These are phyloP conservation scores for Lepidium aucheri DNA, from an alignment of 345 rosid genomes.

Conservation along the genomic window DNA sequence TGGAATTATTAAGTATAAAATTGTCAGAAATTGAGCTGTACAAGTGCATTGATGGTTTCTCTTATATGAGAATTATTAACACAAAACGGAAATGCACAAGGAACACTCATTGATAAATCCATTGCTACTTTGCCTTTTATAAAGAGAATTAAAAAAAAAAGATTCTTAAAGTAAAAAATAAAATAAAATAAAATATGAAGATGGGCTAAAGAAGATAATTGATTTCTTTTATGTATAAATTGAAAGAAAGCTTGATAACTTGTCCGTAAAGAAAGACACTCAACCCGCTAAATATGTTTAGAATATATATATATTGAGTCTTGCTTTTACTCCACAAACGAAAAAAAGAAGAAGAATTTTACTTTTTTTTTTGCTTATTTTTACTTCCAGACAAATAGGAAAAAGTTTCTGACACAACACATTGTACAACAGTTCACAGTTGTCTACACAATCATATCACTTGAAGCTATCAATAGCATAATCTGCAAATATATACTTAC, in stretches of 20 bases:
- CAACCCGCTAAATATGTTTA: conserved; percentile 5
- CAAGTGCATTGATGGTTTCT: not conserved
- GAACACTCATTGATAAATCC: conserved; percentile 21
- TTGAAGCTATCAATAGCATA: not conserved
- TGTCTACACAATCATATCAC: not conserved
- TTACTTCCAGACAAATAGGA: not conserved
- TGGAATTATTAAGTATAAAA: not conserved
- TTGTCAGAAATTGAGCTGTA: not conserved
- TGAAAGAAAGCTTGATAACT: not conserved
- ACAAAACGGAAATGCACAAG: conserved; percentile 11
- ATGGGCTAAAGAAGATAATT: conserved; percentile 15
- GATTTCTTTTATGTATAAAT: not conserved
- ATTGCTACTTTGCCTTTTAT: conserved; percentile 14
- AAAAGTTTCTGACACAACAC: not conserved
- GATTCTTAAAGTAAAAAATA: not conserved
- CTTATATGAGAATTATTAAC: conserved; percentile 6
- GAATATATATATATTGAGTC: conserved; percentile 7
- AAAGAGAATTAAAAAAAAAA: not conserved
- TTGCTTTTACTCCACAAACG: not conserved
- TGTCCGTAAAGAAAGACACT: conserved; percentile 14
- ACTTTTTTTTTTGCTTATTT: too few relatives aligned
- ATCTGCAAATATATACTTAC: not conserved
- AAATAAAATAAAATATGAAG: conserved; percentile 2
- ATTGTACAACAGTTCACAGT: not conserved
- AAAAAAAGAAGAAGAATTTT: too few relatives aligned